Percentiles rank a stretch among this genome's conserved stretches.
Evolutionary conservation across 2,329 filamentous ascomycete genomes (phyloP).

Genomic region (Neurospora sp.): DNA sequence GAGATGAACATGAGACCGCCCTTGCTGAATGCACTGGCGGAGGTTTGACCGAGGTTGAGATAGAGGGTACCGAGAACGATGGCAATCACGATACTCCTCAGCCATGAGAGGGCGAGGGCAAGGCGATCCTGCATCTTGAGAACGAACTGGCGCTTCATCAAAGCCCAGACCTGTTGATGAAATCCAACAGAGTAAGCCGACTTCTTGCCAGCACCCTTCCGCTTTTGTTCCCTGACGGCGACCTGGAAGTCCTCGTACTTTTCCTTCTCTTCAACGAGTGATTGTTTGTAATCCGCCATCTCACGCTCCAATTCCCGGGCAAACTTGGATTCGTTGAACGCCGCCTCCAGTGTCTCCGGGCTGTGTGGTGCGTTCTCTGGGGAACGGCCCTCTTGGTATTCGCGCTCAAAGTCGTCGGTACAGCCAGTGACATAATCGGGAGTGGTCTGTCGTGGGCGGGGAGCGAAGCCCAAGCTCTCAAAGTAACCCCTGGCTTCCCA

Average conservation of each 20-base stretch:
- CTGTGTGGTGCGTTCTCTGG: slow-evolving; percentile 58
- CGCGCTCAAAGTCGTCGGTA: slow-evolving; percentile 75
- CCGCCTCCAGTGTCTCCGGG: slow-evolving; percentile 55
- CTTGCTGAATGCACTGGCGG: slow-evolving; percentile 67
- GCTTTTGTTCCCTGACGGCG: slow-evolving; percentile 71
- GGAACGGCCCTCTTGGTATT: slow-evolving; percentile 60
- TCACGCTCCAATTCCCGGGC: slow-evolving; percentile 49
- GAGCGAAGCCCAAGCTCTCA: slow-evolving; percentile 64
- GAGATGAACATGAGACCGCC: slow-evolving; percentile 74
- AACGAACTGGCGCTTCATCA: slow-evolving; percentile 75
- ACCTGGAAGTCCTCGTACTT: slow-evolving; percentile 66
- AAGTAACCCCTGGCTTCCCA: slow-evolving; percentile 64
- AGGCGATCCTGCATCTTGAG: slow-evolving; percentile 83
- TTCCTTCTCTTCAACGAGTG: slow-evolving; percentile 53
- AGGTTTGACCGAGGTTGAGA: slow-evolving; percentile 55
- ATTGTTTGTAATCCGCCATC: slow-evolving; percentile 59
- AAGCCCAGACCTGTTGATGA: slow-evolving; percentile 70
- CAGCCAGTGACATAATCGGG: slow-evolving; percentile 76
- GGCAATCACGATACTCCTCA: slow-evolving; percentile 58
- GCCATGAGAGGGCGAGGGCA: slow-evolving; percentile 64
- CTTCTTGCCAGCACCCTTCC: slow-evolving; percentile 60
- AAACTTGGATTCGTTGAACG: slow-evolving; percentile 58
- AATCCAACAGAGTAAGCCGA: slow-evolving; percentile 81
- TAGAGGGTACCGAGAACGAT: slow-evolving; percentile 75
- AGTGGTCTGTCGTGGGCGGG: slow-evolving; percentile 68